Evolutionary conservation across 306 rosid species (phyloP).

Genomic region (Mimosa pudica): DNA sequence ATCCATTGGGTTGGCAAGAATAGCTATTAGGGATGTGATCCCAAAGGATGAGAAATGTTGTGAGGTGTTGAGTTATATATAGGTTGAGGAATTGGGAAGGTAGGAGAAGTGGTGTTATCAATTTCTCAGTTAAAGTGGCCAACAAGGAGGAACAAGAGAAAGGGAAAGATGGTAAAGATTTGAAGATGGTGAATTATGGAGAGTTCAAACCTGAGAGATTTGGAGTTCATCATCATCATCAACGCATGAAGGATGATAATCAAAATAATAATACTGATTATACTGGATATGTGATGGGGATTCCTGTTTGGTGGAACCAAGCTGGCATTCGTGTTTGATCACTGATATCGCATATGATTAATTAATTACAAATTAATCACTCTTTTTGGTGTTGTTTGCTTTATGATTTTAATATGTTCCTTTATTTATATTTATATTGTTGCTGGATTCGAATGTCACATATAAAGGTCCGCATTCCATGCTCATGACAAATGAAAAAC

Average conservation of each 20-base stretch:
- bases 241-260: neutral
- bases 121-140: constrained; percentile 46
- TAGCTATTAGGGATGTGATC: neutral
- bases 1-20: neutral
- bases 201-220: neutral
- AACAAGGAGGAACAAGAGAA: neutral
- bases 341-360: neutral
- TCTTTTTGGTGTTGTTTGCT: neutral
- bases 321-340: neutral
- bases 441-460: no score
- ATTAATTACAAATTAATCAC: neutral
- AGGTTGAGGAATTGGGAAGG: constrained; percentile 53
- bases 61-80: constrained; percentile 50
- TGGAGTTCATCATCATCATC: neutral
- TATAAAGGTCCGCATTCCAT: no score
- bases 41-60: neutral
- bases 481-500: no score
- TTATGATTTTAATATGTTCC: no score
- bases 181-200: neutral
- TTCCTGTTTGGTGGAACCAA: constrained; percentile 26
- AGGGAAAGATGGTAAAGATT: neutral
- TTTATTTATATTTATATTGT: no score
- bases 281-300: neutral
- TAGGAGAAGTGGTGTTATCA: constrained; percentile 49
- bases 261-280: no score